Base-by-base conservation (phyloP, 164 flowering plant genomes). In the Sedum album region DNA sequence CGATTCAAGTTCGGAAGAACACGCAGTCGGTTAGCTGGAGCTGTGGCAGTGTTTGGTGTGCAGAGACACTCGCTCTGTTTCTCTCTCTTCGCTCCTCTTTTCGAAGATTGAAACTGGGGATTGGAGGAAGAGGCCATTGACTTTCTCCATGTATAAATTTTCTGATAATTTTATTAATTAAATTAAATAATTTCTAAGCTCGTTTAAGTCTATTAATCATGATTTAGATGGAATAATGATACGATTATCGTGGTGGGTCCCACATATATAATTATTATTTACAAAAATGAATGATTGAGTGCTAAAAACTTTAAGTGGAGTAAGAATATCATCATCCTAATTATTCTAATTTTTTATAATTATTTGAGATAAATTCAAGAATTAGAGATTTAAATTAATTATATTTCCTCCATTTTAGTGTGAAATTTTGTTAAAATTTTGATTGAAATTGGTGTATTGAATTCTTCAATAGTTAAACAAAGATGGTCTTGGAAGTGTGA, bases 181-280 rank as follows among this genome's bases (percentile, higher is more conserved):
- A 55, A 26, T 26, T 28, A 20, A 57, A 9, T 26, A 11, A 20
- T 57, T 28, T 57, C 2, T 26, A 25, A 25, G 4, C n/a, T n/a
- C n/a, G n/a, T n/a, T n/a, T n/a, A n/a, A n/a, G n/a, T n/a, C n/a
- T n/a, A n/a, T n/a, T 20, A 49, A 20, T 20, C 23, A 5, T 39
- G 53, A 6, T 48, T 4, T 48, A 18, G 17, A 18, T 49, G 20
- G 23, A 53, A 23, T 53, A 53, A 53, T 53, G 14, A 21, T 53
- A 15, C 11, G 60, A 53, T 53, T 53, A 53, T 21, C 28, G 60
- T 53, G 60, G 28, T 53, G 60, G 60, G 60, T 23, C 60, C 60
- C 15, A 44, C 28, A 8, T 25, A 2, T 21, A 7, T 9, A 6
- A 21, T 21, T 53, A 25, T 51, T 51, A 7, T 2, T 38, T 38